Evolutionary conservation across 345 rosid species (phyloP).

Genomic region (Eucalyptus fibrosa): DNA sequence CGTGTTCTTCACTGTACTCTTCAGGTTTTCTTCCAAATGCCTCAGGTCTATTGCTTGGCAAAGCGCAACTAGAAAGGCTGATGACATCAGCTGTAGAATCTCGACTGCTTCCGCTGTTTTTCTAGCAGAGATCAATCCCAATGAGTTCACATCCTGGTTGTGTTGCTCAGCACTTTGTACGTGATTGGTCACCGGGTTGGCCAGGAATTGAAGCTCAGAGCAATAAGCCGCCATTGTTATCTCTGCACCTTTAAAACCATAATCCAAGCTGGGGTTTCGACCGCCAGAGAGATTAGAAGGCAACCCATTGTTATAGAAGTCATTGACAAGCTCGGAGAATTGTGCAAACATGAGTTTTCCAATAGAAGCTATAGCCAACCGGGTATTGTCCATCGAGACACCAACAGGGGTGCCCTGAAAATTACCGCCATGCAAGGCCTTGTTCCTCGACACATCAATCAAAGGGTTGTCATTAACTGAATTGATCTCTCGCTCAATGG

Average conservation of each 20-base stretch:
- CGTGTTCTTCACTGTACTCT: conserved; percentile 6
- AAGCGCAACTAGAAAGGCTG: conserved; percentile 22
- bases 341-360: conserved; percentile 60
- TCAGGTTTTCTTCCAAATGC: conserved; percentile 28
- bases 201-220: conserved; percentile 53
- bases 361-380: conserved; percentile 52
- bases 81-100: conserved; percentile 50
- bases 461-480: conserved; percentile 45
- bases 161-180: conserved; percentile 63
- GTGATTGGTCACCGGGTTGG: conserved; percentile 59
- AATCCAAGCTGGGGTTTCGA: conserved; percentile 27
- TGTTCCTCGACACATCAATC: conserved; percentile 33
- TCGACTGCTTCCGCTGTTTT: conserved; percentile 37
- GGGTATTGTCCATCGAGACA: conserved; percentile 60
- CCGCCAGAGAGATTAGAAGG: conserved; percentile 34
- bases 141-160: conserved; percentile 60
- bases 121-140: conserved; percentile 33
- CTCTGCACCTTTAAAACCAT: conserved; percentile 32
- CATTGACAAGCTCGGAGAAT: conserved; percentile 34
- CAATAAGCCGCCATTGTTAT: conserved; percentile 43
- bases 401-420: conserved; percentile 72
- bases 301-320: conserved; percentile 35
- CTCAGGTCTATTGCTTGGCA: conserved; percentile 31
- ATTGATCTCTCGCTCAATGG: conserved; percentile 56
- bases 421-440: conserved; percentile 36